phyloP scores from a whole-genome alignment of 306 rosid species.

The Fragaria ananassa region DNA sequence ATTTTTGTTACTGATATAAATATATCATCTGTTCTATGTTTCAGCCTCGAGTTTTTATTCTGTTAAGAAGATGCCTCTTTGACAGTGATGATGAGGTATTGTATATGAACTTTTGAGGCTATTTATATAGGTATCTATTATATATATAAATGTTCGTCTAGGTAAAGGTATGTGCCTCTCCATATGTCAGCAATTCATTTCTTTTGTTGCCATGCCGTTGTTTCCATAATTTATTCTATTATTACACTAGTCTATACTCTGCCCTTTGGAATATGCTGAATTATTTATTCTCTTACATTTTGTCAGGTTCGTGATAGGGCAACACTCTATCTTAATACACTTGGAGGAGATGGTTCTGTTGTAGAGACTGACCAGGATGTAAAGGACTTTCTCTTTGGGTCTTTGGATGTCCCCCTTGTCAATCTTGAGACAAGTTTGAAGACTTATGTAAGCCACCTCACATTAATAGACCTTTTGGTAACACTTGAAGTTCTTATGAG shows the following conservation, averaged over 20 bases:
- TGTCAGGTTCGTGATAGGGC: constrained; percentile 97
- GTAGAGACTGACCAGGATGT: constrained; percentile 69
- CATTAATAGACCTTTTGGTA: not conserved
- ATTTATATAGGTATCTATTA: constrained; percentile 1
- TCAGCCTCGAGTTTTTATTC: constrained; percentile 90
- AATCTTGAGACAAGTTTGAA: constrained; percentile 90
- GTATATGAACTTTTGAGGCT: not conserved
- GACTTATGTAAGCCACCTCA: constrained; percentile 54
- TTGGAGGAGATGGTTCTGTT: constrained; percentile 74
- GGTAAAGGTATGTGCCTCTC: not conserved
- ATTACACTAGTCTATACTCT: not conserved
- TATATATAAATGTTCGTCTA: not conserved
- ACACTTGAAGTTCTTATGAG: not conserved
- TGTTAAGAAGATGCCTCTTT: constrained; percentile 83
- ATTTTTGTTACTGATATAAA: constrained; percentile 20
- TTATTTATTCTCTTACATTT: constrained; percentile 8
- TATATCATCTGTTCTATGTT: constrained; percentile 23
- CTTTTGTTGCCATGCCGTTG: not conserved
- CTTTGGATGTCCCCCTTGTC: constrained; percentile 80
- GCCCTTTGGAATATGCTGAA: not conserved
- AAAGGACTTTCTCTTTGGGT: constrained; percentile 76
- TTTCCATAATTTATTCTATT: not conserved
- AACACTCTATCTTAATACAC: constrained; percentile 77
- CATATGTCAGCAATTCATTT: not conserved
- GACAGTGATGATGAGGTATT: constrained; percentile 95